Evolutionary conservation across 768 basidiomycete genomes (phyloP), one percentile per base, ranked within the genome.

Genomic region (Naganishia randhawae): DNA sequence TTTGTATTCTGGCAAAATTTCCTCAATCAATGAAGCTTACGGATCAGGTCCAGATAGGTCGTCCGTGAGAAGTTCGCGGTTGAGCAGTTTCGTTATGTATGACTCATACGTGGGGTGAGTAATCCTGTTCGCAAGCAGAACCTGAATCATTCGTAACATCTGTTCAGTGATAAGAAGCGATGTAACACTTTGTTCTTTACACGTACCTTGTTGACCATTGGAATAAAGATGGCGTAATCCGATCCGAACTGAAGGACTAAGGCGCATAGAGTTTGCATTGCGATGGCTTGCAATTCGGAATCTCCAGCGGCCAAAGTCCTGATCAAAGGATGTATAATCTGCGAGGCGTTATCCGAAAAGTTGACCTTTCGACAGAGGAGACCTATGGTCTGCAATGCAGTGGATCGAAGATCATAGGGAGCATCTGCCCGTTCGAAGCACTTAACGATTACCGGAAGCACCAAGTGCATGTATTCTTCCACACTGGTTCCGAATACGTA

Each of bases 171-270:
- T 4, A 7, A 48, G 25, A 13, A n/a, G 25, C 51, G 51, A 16
- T 5, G 17, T 8, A 39, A 29, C 50, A 31, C 22, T n/a, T 14
- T 19, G 19, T 8, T 10, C 8, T 31, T n/a, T 2, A 19, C 25
- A 71, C 82, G 55, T 72, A 90, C 94, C 85, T 98, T 97, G 79
- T 92, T 92, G 71, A 99, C 90, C 72, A 94, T 94, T 0, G 96
- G 93, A 39, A 98, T 90, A 74, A 98, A 99, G 50, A 99, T 92
- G 3, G 96, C 93, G 73, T 94, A 99, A 77, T 98, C 95, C 0
- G 94, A 88, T 0, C 94, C 94, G 63, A 99, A 86, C 75, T 99
- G 96, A 41, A 92, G 84, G 42, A 97, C 88, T 45, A 98, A 83
- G 0, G 93, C 90, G 77, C 92, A 96, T 1, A 99, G 82, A 0